Evolutionary conservation across 495 filamentous ascomycete genomes (phyloP).

Genomic region (Usnea hakonensis): DNA sequence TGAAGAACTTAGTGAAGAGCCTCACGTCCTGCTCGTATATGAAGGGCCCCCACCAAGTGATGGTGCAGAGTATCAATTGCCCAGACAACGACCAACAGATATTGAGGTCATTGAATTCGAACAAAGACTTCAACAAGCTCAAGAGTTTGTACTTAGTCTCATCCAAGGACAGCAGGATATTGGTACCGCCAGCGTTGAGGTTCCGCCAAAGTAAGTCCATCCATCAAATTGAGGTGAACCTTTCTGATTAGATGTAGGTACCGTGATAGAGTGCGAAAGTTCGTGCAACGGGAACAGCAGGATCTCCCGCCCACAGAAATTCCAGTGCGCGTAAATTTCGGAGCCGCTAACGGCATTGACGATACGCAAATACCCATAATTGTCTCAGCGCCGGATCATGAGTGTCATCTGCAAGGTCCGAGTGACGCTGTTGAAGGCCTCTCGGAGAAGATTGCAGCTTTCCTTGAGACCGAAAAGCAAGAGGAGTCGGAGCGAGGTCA

Average conservation of each 20-base stretch:
- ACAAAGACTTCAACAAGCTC: slow-evolving; percentile 62
- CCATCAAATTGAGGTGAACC: slow-evolving; percentile 17
- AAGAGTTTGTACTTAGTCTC: slow-evolving; percentile 59
- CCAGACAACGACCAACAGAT: slow-evolving; percentile 51
- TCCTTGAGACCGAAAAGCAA: slow-evolving; percentile 74
- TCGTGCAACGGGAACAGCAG: slow-evolving; percentile 69
- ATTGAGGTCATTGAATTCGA: slow-evolving; percentile 59
- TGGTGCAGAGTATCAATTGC: slow-evolving; percentile 54
- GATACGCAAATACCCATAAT: slow-evolving; percentile 11
- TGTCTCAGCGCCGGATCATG: slow-evolving; percentile 23
- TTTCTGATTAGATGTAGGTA: slow-evolving; percentile 33
- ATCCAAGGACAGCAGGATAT: slow-evolving; percentile 67
- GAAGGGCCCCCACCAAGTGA: slow-evolving; percentile 56
- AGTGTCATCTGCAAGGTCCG: slow-evolving; percentile 70
- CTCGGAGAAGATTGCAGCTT: slow-evolving; percentile 58
- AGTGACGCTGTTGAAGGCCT: slow-evolving; percentile 61
- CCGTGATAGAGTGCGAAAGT: slow-evolving; percentile 71
- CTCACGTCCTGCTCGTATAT: slow-evolving; percentile 74
- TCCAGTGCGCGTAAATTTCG: slow-evolving; percentile 60
- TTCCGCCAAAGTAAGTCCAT: slow-evolving; percentile 59
- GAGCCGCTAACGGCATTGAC: slow-evolving; percentile 35
- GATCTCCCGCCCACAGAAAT: slow-evolving; percentile 55
- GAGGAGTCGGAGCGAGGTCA: slow-evolving; percentile 86
- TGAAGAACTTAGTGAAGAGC: slow-evolving; percentile 47
- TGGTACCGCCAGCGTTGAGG: slow-evolving; percentile 52